phyloP scores from a whole-genome alignment of 768 basidiomycete genomes.

The Russula earlei region DNA sequence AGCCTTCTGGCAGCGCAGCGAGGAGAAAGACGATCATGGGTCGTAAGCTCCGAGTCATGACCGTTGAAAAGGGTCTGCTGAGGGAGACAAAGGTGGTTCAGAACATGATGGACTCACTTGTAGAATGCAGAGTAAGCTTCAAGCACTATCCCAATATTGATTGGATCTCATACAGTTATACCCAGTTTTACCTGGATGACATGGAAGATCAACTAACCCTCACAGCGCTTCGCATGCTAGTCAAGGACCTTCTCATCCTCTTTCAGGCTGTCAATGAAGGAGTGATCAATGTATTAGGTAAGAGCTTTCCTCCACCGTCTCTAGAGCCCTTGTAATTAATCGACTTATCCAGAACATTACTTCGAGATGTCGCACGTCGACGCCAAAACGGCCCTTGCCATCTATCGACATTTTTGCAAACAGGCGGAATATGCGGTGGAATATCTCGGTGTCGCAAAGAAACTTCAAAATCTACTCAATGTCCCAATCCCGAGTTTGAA shows the following conservation, averaged over 20 bases:
- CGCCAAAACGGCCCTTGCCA: constrained; percentile 69
- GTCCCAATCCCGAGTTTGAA: constrained; percentile 91
- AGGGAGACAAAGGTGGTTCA: constrained; percentile 90
- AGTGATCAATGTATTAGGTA: constrained; percentile 71
- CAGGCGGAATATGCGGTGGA: constrained; percentile 92
- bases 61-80: constrained; percentile 91
- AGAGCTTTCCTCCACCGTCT: constrained; percentile 29
- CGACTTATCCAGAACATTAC: constrained; percentile 62
- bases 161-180: neutral
- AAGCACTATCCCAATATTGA: neutral
- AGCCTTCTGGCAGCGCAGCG: neutral
- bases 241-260: constrained; percentile 90
- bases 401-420: constrained; percentile 91
- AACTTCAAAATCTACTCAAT: constrained; percentile 86
- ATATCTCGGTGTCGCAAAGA: constrained; percentile 84
- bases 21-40: constrained; percentile 75
- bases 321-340: constrained; percentile 17
- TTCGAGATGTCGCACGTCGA: constrained; percentile 98
- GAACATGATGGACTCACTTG: constrained; percentile 75
- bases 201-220: constrained; percentile 87
- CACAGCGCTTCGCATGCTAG: constrained; percentile 82
- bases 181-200: constrained; percentile 87
- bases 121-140: constrained; percentile 76
- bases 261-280: constrained; percentile 98
- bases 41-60: constrained; percentile 79